These are phyloP conservation scores for Cutaneotrichosporon daszewskae DNA, from an alignment of 1,284 basidiomycete species.

Conservation along the genomic window DNA sequence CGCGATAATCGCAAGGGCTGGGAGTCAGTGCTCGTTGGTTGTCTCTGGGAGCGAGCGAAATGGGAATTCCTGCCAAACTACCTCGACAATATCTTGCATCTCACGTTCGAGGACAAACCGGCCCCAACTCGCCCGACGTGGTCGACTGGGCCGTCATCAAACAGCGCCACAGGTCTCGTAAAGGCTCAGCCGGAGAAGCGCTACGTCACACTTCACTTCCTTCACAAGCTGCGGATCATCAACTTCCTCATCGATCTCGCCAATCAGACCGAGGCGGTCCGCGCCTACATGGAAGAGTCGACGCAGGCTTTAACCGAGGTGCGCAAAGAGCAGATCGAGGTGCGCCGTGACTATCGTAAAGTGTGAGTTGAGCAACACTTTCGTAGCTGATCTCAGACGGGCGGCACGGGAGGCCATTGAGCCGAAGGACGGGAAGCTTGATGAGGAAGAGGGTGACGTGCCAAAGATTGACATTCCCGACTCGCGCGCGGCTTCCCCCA, in stretches of 20 bases:
- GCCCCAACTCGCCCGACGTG: constrained; percentile 44
- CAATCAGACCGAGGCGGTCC: constrained; percentile 80
- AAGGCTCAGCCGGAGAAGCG: constrained; percentile 54
- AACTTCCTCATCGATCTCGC: constrained; percentile 84
- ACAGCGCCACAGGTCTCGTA: constrained; percentile 45
- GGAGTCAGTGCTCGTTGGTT: constrained; percentile 81
- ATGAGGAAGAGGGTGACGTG: constrained; percentile 56
- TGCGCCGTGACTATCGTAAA: constrained; percentile 79
- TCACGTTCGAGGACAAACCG: constrained; percentile 58
- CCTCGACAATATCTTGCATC: constrained; percentile 65
- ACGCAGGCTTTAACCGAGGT: constrained; percentile 84
- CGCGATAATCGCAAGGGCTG: constrained; percentile 50
- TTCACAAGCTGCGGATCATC: constrained; percentile 78
- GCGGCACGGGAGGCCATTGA: constrained; percentile 44
- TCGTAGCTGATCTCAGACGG: constrained; percentile 26
- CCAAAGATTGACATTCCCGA: constrained; percentile 23
- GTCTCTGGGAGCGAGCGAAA: constrained; percentile 83
- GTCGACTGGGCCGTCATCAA: constrained; percentile 37
- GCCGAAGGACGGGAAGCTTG: constrained; percentile 47
- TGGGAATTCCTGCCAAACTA: constrained; percentile 66
- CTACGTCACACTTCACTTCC: constrained; percentile 66
- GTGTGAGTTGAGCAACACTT: constrained; percentile 55
- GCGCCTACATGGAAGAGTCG: constrained; percentile 82
- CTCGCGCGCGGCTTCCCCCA: constrained; percentile 22
- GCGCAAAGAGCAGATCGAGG: constrained; percentile 90